A percentile compares a stretch with the other conserved stretches of the same genome.
phyloP scores from a whole-genome alignment of 352 stramenopile species.

The Phytophthora boehmeriae region DNA sequence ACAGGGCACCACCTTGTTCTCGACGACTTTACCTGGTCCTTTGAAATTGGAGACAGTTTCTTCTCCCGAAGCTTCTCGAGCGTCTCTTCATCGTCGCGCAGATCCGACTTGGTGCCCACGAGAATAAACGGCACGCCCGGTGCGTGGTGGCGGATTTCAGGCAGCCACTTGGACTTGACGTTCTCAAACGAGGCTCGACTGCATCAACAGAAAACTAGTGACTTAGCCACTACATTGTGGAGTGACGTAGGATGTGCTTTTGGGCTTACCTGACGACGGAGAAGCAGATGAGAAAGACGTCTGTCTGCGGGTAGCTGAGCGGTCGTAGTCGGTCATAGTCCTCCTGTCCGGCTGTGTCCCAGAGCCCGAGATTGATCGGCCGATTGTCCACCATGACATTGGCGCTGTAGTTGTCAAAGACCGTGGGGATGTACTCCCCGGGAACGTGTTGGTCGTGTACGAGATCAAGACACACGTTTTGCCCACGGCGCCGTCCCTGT shows the following conservation, averaged over 20 bases:
- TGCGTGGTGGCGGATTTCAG: constrained; percentile 89
- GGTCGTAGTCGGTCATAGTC: constrained; percentile 96
- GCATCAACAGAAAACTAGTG: background rate
- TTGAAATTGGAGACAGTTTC: constrained; percentile 73
- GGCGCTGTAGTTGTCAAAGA: constrained; percentile 95
- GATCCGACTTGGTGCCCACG: constrained; percentile 95
- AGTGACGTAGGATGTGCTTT: no score
- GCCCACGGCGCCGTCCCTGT: constrained; percentile 94
- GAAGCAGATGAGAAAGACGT: constrained; percentile 97
- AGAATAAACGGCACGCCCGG: constrained; percentile 95
- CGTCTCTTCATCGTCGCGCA: constrained; percentile 91
- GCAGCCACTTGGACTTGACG: constrained; percentile 94
- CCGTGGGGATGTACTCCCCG: constrained; percentile 97
- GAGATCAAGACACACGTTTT: constrained; percentile 98
- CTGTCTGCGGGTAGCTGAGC: constrained; percentile 95
- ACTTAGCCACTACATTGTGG: no score
- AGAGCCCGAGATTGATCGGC: constrained; percentile 96
- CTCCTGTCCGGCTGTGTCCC: constrained; percentile 97
- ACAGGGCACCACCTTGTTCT: background rate
- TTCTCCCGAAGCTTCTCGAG: constrained; percentile 90
- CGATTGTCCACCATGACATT: constrained; percentile 94
- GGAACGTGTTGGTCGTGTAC: constrained; percentile 97
- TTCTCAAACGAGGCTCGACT: constrained; percentile 95
- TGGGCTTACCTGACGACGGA: constrained; percentile 84
- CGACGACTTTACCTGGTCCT: constrained; percentile 56